Conservation (phyloP, 257 asterid genomes). For the Verbascum thapsus region DNA sequence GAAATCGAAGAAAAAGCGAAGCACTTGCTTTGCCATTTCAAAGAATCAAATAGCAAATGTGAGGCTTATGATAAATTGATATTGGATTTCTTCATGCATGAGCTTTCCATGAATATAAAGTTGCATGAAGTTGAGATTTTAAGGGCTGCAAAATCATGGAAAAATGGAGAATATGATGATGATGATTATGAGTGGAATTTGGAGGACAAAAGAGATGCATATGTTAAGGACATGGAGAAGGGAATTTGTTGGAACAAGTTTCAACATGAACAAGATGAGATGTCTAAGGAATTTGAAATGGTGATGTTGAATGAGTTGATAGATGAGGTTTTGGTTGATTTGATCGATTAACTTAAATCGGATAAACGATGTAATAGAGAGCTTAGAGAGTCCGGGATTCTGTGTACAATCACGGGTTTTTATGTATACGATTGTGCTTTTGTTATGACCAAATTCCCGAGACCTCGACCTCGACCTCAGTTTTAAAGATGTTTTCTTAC, state of each 20-base stretch:
- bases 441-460: too few species aligned
- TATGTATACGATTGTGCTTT: too few species aligned
- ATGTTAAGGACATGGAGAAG: constrained; percentile 61
- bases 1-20: constrained; percentile 51
- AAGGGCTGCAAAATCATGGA: constrained; percentile 47
- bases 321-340: constrained; percentile 45
- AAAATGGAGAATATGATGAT: constrained; percentile 40
- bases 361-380: background rate
- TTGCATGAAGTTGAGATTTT: constrained; percentile 30
- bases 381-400: too few species aligned
- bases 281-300: constrained; percentile 46
- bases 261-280: constrained; percentile 50
- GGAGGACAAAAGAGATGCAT: constrained; percentile 44
- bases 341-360: constrained; percentile 21
- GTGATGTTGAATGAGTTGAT: constrained; percentile 46
- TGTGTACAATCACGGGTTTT: too few species aligned
- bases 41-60: too few species aligned
- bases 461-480: too few species aligned
- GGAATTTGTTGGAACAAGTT: constrained; percentile 54
- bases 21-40: constrained; percentile 33
- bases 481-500: too few species aligned
- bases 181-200: constrained; percentile 58
- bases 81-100: constrained; percentile 56
- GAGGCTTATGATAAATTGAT: constrained; percentile 27
- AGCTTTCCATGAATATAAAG: constrained; percentile 36